Evolutionary conservation across 2,329 filamentous ascomycete species (phyloP).

Genomic region (Hymenotorrendiella dingleyae): DNA sequence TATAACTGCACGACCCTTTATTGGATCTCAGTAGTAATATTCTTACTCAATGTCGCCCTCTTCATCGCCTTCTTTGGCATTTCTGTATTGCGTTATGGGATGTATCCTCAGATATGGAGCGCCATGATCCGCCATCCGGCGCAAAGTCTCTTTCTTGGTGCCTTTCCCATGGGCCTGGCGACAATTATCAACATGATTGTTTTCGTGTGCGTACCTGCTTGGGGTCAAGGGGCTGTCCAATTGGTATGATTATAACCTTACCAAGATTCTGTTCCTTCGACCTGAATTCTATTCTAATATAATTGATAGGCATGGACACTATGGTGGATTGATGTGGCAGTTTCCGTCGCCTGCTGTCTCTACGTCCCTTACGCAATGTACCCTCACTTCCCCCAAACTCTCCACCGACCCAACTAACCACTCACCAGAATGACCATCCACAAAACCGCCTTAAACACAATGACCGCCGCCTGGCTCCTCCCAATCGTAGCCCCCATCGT

Average conservation of each 20-base stretch:
- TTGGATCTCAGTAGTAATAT: slow-evolving; percentile 55
- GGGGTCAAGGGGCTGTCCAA: slow-evolving; percentile 51
- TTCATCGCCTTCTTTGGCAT: slow-evolving; percentile 50
- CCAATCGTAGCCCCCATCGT: slow-evolving; percentile 64
- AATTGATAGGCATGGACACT: slow-evolving; percentile 43
- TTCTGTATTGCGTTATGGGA: slow-evolving; percentile 52
- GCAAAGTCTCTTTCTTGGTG: slow-evolving; percentile 63
- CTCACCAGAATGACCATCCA: slow-evolving; percentile 24
- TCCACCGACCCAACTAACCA: slow-evolving; percentile 3
- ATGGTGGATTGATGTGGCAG: slow-evolving; percentile 51
- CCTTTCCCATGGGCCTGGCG: slow-evolving; percentile 62
- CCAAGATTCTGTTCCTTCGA: slow-evolving; percentile 4
- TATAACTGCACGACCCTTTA: slow-evolving; percentile 53
- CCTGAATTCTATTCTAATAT: neutral
- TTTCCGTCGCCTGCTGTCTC: slow-evolving; percentile 49
- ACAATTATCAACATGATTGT: slow-evolving; percentile 63
- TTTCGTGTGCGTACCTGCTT: slow-evolving; percentile 52
- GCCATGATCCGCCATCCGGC: slow-evolving; percentile 62
- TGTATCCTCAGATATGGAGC: slow-evolving; percentile 61
- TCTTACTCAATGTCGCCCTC: slow-evolving; percentile 52
- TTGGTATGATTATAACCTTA: too few species aligned
- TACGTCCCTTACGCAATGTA: slow-evolving; percentile 52
- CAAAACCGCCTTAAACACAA: slow-evolving; percentile 44
- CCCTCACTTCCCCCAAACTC: neutral
- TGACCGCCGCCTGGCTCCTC: slow-evolving; percentile 60